Base-by-base conservation (phyloP, 2,329 filamentous ascomycete genomes). In the Penicillium oxalicum region DNA sequence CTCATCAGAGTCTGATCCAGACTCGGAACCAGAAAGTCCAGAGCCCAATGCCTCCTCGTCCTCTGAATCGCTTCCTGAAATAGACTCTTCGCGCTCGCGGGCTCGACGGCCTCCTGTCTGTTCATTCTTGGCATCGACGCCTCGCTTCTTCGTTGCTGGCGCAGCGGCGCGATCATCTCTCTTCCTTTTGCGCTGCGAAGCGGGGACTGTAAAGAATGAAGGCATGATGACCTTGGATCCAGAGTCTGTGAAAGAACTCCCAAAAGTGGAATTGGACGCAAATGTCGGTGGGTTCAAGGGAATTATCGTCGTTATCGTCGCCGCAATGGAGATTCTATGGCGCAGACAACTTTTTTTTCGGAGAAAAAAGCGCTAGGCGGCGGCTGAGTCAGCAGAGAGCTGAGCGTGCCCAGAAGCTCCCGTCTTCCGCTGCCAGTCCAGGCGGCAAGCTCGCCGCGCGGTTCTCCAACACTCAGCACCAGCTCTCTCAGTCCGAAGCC, bases 191-290 rank as follows among this genome's bases (percentile, higher is more conserved):
- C 88, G 88, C 65, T 91, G 86, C 44, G 87, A 86, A 36, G 87
- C 86, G 5, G 93, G 90, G 35, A 86, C 76, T 44, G 91, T 95
- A 73, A 98, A 98, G 73, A 97, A 98, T 35, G 91, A 95, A 63
- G 91, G 95, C 91, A 95, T 94, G 34, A 32, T 47, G 40, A 44
- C 27, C 41, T 50, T 38, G 40, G 46, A 18, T 13, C 35, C 11
- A 42, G 7, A 11, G 18, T 9, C 34, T 40, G 46, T 52, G 27
- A 39, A 13, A 25, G 27, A 37, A 13, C 8, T 38, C 25, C 45
- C 53, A 32, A 32, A 8, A 34, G 44, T 36, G 29, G 26, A 50
- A 50, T 49, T 39, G 32, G 38, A 45, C 33, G 35, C 41, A 44
- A 32, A 35, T n/a, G 45, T 46, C 24, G 28, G 36, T 33, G 45